These are phyloP conservation scores for Ananas comosus DNA, from an alignment of 176 grass and related monocot species.

Conservation along the genomic window DNA sequence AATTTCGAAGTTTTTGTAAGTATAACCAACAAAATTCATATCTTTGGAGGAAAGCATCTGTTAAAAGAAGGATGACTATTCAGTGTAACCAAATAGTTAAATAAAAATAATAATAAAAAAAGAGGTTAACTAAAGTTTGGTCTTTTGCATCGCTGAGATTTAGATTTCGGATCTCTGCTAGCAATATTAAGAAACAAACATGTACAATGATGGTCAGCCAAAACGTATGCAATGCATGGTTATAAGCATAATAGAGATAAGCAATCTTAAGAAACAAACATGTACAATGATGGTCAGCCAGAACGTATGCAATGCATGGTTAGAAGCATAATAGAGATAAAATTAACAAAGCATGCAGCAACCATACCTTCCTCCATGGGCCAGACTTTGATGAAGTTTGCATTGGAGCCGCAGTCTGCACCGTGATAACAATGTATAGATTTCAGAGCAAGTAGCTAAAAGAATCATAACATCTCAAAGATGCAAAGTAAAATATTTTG, in stretches of 20 bases:
- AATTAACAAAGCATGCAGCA: background rate
- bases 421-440: constrained; percentile 27
- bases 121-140: background rate
- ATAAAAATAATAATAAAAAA: constrained; percentile 3
- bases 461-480: background rate
- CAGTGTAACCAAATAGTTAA: constrained; percentile 1
- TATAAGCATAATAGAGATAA: background rate
- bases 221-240: no score
- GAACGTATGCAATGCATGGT: no score
- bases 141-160: no score
- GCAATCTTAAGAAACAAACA: no score
- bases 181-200: no score
- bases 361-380: constrained; percentile 88
- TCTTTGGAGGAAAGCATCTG: constrained; percentile 99
- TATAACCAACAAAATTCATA: constrained; percentile 96
- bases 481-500: background rate
- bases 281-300: no score
- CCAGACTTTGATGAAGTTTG: constrained; percentile 93
- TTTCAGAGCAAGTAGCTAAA: background rate
- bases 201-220: no score
- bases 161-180: no score
- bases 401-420: constrained; percentile 50
- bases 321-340: background rate
- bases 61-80: constrained; percentile 5
- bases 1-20: constrained; percentile 99